A percentile compares a stretch with the other conserved stretches of the same genome.
phyloP scores from a whole-genome alignment of 2,329 filamentous ascomycete genomes.

The Microdochium trichocladiopsis region DNA sequence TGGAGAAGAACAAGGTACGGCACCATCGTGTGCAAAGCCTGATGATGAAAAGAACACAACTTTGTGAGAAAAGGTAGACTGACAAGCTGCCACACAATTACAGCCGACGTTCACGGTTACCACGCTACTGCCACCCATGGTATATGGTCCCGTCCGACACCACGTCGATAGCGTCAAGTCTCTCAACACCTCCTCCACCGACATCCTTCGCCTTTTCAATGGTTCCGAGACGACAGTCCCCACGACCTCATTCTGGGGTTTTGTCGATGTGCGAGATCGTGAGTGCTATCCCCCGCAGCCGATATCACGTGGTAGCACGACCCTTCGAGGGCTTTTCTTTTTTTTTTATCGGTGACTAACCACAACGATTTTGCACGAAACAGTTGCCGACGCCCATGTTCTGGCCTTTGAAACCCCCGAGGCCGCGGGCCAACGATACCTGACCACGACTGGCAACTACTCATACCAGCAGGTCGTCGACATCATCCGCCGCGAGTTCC shows the following conservation, averaged over 20 bases:
- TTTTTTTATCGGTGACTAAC: no score
- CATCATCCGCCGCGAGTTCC: neutral
- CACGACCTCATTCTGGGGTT: neutral
- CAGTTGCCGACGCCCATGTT: neutral
- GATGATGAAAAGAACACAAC: neutral
- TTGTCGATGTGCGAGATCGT: neutral
- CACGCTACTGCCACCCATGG: constrained; percentile 12
- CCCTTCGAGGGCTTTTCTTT: no score
- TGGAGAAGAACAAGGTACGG: constrained; percentile 7
- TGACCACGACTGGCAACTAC: neutral
- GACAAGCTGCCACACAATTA: neutral
- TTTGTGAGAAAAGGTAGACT: neutral
- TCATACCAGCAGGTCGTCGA: neutral
- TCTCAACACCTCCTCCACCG: neutral
- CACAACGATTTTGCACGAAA: neutral
- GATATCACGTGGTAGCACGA: no score
- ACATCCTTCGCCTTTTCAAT: neutral
- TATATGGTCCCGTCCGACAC: constrained; percentile 8
- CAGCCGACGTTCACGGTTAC: constrained; percentile 8
- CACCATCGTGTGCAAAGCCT: neutral
- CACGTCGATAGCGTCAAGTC: neutral
- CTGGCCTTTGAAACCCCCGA: neutral
- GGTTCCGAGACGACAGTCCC: neutral
- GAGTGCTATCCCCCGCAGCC: neutral
- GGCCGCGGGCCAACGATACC: neutral